Conservation (phyloP, 1,139 yeast species). For the Hemisphaericaspora xylofermentans region DNA sequence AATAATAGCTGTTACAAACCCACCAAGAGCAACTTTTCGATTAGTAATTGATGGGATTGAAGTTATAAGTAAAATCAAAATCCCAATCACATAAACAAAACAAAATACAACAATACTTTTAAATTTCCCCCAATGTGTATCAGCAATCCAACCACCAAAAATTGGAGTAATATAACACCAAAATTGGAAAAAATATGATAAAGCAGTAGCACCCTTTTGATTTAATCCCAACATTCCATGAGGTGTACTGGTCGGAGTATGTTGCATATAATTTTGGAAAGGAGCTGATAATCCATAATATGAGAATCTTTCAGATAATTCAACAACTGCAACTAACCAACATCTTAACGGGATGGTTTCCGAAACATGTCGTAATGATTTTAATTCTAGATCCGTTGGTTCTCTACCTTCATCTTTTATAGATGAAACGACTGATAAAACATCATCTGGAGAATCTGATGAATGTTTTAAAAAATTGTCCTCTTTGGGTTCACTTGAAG, state of each 20-base stretch:
- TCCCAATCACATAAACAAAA: constrained; percentile 59
- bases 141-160: constrained; percentile 73
- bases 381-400: constrained; percentile 39
- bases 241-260: constrained; percentile 41
- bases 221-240: constrained; percentile 65
- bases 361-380: constrained; percentile 39
- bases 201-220: constrained; percentile 65
- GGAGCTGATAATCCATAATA: constrained; percentile 77
- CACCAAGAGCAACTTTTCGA: constrained; percentile 46
- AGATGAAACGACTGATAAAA: not conserved
- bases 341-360: constrained; percentile 44
- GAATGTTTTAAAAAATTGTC: not conserved
- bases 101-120: constrained; percentile 64
- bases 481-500: not conserved
- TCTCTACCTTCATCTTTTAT: constrained; percentile 22
- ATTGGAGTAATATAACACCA: constrained; percentile 82
- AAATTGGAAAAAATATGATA: constrained; percentile 73
- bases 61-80: constrained; percentile 63
- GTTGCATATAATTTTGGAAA: constrained; percentile 74
- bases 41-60: constrained; percentile 63
- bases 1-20: constrained; percentile 59
- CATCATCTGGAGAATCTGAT: not conserved
- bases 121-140: constrained; percentile 70
- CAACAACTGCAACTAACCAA: constrained; percentile 75
- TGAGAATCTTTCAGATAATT: constrained; percentile 79